Base-by-base conservation (phyloP, 192 early-diverging fungal genomes). In the Phycomyces nitens region DNA sequence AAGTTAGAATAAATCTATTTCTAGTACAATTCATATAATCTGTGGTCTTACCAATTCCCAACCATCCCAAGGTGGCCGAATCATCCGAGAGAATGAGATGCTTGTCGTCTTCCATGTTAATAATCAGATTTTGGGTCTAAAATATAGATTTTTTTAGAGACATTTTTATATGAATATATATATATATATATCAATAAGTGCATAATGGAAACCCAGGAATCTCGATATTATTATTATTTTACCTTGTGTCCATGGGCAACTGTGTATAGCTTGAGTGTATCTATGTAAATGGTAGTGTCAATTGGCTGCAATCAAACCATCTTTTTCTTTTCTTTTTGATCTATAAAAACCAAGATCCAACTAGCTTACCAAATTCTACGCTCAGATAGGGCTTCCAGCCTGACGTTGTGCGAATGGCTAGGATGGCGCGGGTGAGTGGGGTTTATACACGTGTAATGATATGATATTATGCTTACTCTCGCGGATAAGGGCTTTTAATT, bases 41-140 rank as follows among this genome's bases (percentile, higher is more conserved):
- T 22, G 55, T 41, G 41, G 39, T 14, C 65, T 60, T 80, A 91
- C 89, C 89, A 38, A 91, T 72, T 5, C 86, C 86, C 7, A 67
- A 77, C 49, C 65, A 73, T 9, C 77, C 74, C 11, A 86, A 71
- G 29, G 84, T 76, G 20, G 79, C 77, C 15, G 72, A 67, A 39
- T 84, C 79, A 65, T 90, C 80, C 23, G 68, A 67, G 5, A 89
- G 74, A 60, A 93, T 79, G 61, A 77, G 80, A 3, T 81, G 75
- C 15, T 82, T 82, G 49, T 86, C 84, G 54, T 93, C 77, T 24
- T 92, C 92, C 49, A 91, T 68, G 67, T 96, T 96, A 71, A 96
- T 94, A 49, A 92, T 88, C 52, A 96, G 77, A 70, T 93, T 92
- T 71, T 84, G 83, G 15, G 91, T 86, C 84, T 92, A 63, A 38